Percentiles rank a stretch among this genome's conserved stretches.
phyloP scores from a whole-genome alignment of 179 eudicot genomes.

The Nepenthes alata region DNA sequence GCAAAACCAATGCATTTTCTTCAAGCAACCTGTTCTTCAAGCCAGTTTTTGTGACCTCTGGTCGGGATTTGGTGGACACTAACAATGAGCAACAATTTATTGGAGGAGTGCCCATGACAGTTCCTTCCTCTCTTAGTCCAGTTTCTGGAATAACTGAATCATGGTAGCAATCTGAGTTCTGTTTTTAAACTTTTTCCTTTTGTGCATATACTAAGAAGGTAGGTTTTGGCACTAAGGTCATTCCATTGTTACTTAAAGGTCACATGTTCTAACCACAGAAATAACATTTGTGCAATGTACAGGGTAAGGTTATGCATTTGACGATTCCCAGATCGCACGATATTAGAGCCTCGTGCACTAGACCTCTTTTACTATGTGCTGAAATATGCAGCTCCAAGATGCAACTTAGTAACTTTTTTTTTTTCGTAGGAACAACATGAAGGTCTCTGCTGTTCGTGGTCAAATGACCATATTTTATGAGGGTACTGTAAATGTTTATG shows the following conservation, averaged over 20 bases:
- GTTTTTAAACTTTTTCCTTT: neutral
- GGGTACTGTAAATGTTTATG: conserved; percentile 43
- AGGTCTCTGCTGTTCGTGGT: conserved; percentile 25
- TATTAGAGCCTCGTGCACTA: too few relatives aligned
- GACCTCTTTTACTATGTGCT: too few relatives aligned
- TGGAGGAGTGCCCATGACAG: conserved; percentile 11
- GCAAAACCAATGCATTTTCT: conserved; percentile 11
- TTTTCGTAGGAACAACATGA: conserved; percentile 27
- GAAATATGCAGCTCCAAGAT: too few relatives aligned
- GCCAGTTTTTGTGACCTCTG: conserved; percentile 19
- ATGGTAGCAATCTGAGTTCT: neutral
- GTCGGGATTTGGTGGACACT: conserved; percentile 21
- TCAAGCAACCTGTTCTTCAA: conserved; percentile 16
- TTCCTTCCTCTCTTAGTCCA: conserved; percentile 4
- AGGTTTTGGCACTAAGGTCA: neutral
- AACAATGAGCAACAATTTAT: conserved; percentile 18
- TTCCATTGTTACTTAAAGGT: too few relatives aligned
- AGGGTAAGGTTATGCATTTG: too few relatives aligned
- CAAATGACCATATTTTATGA: conserved; percentile 52
- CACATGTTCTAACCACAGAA: neutral
- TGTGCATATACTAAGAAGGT: neutral
- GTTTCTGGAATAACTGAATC: conserved; percentile 10
- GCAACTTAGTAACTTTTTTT: neutral
- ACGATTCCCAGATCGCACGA: too few relatives aligned
- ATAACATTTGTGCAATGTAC: neutral